Evolutionary conservation across 1,284 basidiomycete genomes (phyloP), one percentile per base, ranked within the genome.

Genomic region (Sporisorium exsertum): DNA sequence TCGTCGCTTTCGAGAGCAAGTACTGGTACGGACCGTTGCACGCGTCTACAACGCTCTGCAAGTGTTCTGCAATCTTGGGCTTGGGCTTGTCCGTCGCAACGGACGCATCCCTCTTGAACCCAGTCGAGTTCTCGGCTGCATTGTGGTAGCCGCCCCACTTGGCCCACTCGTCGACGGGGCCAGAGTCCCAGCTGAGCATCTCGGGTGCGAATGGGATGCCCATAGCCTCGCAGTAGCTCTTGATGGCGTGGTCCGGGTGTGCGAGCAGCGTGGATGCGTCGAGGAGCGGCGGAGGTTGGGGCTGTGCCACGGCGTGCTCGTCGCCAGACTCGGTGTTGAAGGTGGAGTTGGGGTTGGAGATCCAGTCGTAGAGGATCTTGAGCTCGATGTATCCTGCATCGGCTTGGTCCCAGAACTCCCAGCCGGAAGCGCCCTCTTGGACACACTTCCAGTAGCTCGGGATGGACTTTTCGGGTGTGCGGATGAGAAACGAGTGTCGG

Each of bases 71-170:
- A 12, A 79, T 54, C 59, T 67, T 73, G 51, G 69, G 57, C 55
- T 70, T 65, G 16, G 49, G 47, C 58, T 73, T 65, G n/a, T 61
- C 65, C 5, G 33, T 50, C 15, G 37, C 55, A 5, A 27, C 27
- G 12, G 73, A 58, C 0, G 66, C 53, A 32, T 79, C 77, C 53
- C 72, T 63, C 53, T 76, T 75, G 68, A 84, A 84, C 5, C 83
- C 83, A 3, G 81, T 81, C 37, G 71, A 76, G 26, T 82, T 77
- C 40, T 84, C 76, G 20, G 83, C 83, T 8, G 65, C 81, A 8
- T 72, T 73, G 53, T 84, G 83, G 69, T 81, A 84, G 5, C 72
- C 74, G 27, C 78, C 79, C 83, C 83, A 84, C 35, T 82, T 83
- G 1, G 69, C 71, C 72, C 79, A 84, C 35, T 80, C 80, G 50